Evolutionary conservation across 768 basidiomycete species (phyloP), one percentile per base, ranked within the genome.

Genomic region (Crassisporium funariophilum): DNA sequence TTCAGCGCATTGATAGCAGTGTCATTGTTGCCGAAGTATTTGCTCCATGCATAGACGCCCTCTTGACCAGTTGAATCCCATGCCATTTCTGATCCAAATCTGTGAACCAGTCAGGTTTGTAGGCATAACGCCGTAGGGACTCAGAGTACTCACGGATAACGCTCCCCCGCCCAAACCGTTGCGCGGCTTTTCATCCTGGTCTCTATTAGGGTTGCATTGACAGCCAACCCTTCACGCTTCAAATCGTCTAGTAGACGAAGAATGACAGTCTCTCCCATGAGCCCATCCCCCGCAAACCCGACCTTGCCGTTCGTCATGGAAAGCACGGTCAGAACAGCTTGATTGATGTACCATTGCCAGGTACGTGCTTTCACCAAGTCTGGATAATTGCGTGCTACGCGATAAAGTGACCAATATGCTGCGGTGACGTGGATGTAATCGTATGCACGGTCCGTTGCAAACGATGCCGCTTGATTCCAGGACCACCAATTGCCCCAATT

Each of bases 71-170:
- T 80, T 16, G 73, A 74, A 49, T 74, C 74, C 78, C 78, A 80
- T 8, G 78, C 78, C 77, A 80, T 79, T 56, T 82, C 79, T 3
- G 78, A 80, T 5, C 79, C 79, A 50, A 80, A 80, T 33, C 78
- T 80, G 46, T 13, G 22, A 46, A 39, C 13, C 47, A 11, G 23
- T 47, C 24, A 52, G 24, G 13, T 27, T 36, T 27, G 10, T 31
- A 31, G 29, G 29, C 25, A 10, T n/a, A 31, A 24, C 13, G 23
- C n/a, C 8, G 19, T 20, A 7, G n/a, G n/a, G n/a, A n/a, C n/a
- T n/a, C n/a, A n/a, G n/a, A n/a, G n/a, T n/a, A 55, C 78, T 58
- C 50, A 81, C 78, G 79, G 79, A 57, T 70, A 82, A 15, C 74
- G 69, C 54, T 77, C 64, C 15, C 66, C 65, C 5, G 77, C 69